A percentile compares a stretch with the other conserved stretches of the same genome.
Evolutionary conservation across 2,329 filamentous ascomycete species (phyloP).

Genomic region (Hypoxylon sp.): DNA sequence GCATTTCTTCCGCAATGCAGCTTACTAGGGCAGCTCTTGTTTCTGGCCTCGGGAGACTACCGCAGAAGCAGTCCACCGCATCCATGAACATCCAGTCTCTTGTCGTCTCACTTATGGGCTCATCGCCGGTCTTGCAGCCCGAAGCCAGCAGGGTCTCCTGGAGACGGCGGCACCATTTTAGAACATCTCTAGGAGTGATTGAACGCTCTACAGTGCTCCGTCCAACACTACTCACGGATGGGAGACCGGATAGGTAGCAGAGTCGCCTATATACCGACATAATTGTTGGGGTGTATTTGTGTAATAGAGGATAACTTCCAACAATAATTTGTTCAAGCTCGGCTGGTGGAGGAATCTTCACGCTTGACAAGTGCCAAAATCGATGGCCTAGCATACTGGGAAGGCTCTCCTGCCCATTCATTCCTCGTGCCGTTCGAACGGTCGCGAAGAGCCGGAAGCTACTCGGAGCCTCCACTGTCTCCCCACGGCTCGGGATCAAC

Average conservation of each 20-base stretch:
- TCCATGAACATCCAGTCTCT: constrained; percentile 92
- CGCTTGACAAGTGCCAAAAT: constrained; percentile 84
- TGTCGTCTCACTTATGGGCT: constrained; percentile 78
- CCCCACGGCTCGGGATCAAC: constrained; percentile 87
- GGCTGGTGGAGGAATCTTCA: constrained; percentile 72
- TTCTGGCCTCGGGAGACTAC: constrained; percentile 76
- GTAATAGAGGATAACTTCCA: constrained; percentile 76
- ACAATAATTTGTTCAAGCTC: constrained; percentile 83
- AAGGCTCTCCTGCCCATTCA: constrained; percentile 74
- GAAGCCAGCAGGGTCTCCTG: constrained; percentile 71
- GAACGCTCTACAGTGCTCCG: constrained; percentile 60
- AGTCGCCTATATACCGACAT: constrained; percentile 70
- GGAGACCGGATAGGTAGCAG: constrained; percentile 56
- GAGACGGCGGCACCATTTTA: constrained; percentile 91
- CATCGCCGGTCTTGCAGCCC: constrained; percentile 73
- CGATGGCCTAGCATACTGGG: constrained; percentile 84
- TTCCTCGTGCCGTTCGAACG: constrained; percentile 79
- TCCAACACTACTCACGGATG: constrained; percentile 50
- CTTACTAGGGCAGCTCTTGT: constrained; percentile 71
- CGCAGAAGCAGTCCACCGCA: constrained; percentile 91
- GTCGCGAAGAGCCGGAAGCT: constrained; percentile 95
- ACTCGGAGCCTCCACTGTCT: constrained; percentile 83
- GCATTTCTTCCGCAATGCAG: constrained; percentile 86
- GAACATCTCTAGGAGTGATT: constrained; percentile 74
- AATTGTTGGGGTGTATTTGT: constrained; percentile 70